Conservation (phyloP, 345 rosid species). For the Eucalyptus cloeziana region DNA sequence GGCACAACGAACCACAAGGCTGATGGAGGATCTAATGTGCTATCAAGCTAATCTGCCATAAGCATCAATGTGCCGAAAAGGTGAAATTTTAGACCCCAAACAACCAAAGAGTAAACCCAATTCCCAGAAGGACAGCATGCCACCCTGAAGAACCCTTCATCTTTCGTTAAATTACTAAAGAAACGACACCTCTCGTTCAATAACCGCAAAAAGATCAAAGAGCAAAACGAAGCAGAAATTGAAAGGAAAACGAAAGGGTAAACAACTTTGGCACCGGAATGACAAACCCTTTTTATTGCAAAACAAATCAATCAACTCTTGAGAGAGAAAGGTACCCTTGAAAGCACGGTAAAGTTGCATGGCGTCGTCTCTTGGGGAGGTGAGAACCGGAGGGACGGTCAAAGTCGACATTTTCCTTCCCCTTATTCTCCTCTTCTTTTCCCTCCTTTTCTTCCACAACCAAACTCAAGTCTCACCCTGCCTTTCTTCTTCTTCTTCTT, state of each 20-base stretch:
- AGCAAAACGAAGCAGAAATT: neutral
- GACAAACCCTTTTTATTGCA: neutral
- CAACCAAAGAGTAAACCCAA: neutral
- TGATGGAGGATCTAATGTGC: neutral
- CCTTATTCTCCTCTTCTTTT: neutral
- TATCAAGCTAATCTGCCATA: neutral
- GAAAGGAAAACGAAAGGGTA: neutral
- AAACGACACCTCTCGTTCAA: neutral
- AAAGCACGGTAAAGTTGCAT: slow-evolving; percentile 46
- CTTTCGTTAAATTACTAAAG: neutral
- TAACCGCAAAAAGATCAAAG: neutral
- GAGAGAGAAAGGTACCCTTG: slow-evolving; percentile 26
- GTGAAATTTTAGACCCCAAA: neutral
- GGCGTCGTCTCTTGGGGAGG: slow-evolving; percentile 51
- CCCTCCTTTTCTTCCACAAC: neutral
- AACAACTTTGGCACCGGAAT: neutral
- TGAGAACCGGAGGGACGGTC: slow-evolving; percentile 24
- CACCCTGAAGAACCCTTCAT: neutral
- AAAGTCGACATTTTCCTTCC: slow-evolving; percentile 26
- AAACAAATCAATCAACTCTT: neutral
- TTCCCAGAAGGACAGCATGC: neutral
- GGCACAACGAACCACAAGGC: neutral
- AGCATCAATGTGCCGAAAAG: neutral
- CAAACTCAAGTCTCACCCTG: neutral
- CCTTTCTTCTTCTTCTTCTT: neutral